These are phyloP conservation scores for Phoma sp. DNA, from an alignment of 2,329 filamentous ascomycete genomes.

Conservation along the genomic window DNA sequence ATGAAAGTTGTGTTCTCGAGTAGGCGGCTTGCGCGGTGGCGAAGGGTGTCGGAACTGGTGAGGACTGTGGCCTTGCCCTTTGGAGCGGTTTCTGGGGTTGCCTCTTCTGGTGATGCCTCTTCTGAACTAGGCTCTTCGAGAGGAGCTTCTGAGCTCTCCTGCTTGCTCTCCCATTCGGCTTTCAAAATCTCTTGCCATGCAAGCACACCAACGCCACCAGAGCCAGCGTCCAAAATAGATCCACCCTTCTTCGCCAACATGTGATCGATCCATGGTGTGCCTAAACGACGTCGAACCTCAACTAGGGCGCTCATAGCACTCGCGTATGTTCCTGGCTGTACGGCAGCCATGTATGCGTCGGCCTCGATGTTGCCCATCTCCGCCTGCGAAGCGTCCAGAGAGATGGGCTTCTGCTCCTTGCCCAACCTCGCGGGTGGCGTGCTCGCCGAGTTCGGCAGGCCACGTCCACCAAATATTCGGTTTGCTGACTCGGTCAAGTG, in stretches of 20 bases:
- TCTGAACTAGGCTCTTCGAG: conserved; percentile 27
- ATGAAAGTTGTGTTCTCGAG: conserved; percentile 91
- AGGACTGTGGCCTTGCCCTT: conserved; percentile 81
- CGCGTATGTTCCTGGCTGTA: conserved; percentile 75
- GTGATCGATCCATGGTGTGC: conserved; percentile 71
- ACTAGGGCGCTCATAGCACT: conserved; percentile 71
- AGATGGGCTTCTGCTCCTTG: conserved; percentile 68
- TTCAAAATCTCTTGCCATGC: conserved; percentile 80
- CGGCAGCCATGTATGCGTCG: conserved; percentile 72
- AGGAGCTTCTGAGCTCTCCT: conserved; percentile 37
- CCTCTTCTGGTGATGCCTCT: conserved; percentile 11
- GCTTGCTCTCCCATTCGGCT: conserved; percentile 80
- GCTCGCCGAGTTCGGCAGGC: conserved; percentile 79
- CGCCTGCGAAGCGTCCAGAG: conserved; percentile 67
- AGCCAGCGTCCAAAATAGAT: conserved; percentile 75
- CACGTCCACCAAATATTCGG: conserved; percentile 75
- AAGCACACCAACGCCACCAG: conserved; percentile 73
- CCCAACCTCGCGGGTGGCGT: conserved; percentile 62
- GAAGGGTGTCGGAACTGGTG: conserved; percentile 75
- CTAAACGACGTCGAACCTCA: conserved; percentile 76
- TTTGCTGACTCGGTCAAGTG: conserved; percentile 78
- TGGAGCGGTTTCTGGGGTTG: conserved; percentile 50
- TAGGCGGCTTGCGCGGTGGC: conserved; percentile 75
- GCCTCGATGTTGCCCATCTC: conserved; percentile 78
- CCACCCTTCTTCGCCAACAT: conserved; percentile 68